These are phyloP conservation scores for Glycine latifolia DNA, from an alignment of 306 rosid genomes.

Conservation along the genomic window DNA sequence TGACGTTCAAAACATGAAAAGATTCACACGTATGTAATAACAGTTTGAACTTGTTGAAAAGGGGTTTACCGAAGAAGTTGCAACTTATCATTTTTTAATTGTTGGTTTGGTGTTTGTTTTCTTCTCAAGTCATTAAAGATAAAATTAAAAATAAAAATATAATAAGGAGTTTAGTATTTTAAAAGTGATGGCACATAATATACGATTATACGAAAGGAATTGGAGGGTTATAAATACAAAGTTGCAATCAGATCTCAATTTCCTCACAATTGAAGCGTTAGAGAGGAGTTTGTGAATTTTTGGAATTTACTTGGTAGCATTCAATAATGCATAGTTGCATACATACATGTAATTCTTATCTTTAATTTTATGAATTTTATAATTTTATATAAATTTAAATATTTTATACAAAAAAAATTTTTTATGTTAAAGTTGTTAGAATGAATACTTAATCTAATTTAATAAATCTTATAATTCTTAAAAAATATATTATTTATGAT, in stretches of 20 bases:
- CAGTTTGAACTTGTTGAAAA: neutral
- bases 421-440: no score
- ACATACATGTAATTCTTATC: no score
- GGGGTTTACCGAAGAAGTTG: neutral
- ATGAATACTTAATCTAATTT: no score
- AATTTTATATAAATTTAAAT: no score
- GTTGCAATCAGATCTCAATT: neutral
- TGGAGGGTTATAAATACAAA: neutral
- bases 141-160: neutral
- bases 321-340: no score
- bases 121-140: neutral
- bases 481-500: no score
- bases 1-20: neutral
- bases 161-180: neutral
- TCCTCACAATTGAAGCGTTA: neutral
- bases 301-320: neutral
- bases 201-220: neutral
- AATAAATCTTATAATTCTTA: no score
- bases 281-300: neutral
- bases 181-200: neutral
- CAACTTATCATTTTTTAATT: neutral
- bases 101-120: conserved; percentile 3
- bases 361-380: no score
- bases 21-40: neutral
- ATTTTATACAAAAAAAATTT: no score